phyloP scores from a whole-genome alignment of 2,329 filamentous ascomycete species.

The Alternaria metachromatica region DNA sequence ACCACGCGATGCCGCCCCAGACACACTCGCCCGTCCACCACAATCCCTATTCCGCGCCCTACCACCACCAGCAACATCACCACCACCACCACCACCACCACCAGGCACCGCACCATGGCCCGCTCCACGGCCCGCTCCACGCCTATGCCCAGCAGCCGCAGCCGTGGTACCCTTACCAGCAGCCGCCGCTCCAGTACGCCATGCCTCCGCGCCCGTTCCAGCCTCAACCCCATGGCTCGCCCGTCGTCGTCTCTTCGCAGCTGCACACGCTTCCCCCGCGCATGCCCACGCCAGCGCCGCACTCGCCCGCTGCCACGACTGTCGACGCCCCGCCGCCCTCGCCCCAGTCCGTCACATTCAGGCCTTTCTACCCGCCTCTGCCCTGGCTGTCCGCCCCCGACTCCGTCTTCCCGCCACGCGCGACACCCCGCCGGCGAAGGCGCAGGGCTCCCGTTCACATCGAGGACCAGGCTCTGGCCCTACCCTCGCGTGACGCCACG shows the following conservation, averaged over 20 bases:
- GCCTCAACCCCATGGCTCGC: slow-evolving; percentile 50
- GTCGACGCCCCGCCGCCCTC: slow-evolving; percentile 35
- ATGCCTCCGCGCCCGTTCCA: slow-evolving; percentile 49
- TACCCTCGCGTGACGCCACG: slow-evolving; percentile 55
- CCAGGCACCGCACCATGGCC: slow-evolving; percentile 48
- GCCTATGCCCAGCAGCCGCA: slow-evolving; percentile 50
- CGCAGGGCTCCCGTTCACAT: slow-evolving; percentile 48
- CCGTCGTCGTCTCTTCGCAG: slow-evolving; percentile 56
- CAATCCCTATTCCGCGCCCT: slow-evolving; percentile 41
- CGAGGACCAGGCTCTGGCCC: slow-evolving; percentile 53
- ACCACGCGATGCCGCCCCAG: slow-evolving; percentile 33
- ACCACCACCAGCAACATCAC: slow-evolving; percentile 39
- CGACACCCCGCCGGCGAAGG: slow-evolving; percentile 55
- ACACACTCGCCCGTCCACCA: slow-evolving; percentile 26
- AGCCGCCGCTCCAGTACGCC: slow-evolving; percentile 42
- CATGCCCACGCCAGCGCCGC: slow-evolving; percentile 42
- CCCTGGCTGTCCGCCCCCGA: slow-evolving; percentile 67
- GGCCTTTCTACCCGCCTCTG: slow-evolving; percentile 60
- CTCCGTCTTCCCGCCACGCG: slow-evolving; percentile 60
- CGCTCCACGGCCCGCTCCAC: slow-evolving; percentile 47
- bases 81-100: slow-evolving; percentile 41
- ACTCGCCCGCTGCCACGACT: slow-evolving; percentile 42
- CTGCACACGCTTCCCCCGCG: slow-evolving; percentile 43
- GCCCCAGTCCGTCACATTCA: slow-evolving; percentile 37
- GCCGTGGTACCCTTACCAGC: slow-evolving; percentile 51